Conservation (phyloP, 495 filamentous ascomycete species). For the Polyplosphaeria fusca region DNA sequence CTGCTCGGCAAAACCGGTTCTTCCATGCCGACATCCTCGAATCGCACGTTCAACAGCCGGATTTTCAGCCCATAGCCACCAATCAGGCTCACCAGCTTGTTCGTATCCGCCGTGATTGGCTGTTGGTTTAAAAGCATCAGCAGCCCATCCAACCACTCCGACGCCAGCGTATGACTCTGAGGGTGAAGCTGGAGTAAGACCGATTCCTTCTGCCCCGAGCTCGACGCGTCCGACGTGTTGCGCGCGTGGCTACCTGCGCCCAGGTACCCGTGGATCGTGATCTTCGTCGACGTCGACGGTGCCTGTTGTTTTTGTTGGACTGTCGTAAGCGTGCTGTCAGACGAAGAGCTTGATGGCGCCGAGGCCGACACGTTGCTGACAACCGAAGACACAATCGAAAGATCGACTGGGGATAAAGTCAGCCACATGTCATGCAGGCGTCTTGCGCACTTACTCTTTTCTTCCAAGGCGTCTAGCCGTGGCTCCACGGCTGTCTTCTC, state of each 20-base stretch:
- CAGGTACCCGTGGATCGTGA: slow-evolving; percentile 80
- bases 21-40: slow-evolving; percentile 59
- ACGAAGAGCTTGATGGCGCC: slow-evolving; percentile 49
- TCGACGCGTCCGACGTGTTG: slow-evolving; percentile 34
- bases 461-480: slow-evolving; percentile 65
- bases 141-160: slow-evolving; percentile 95
- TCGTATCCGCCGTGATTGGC: slow-evolving; percentile 94
- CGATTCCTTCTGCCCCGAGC: slow-evolving; percentile 47
- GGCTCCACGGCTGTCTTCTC: slow-evolving; percentile 61
- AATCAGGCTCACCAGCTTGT: slow-evolving; percentile 78
- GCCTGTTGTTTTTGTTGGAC: slow-evolving; percentile 34
- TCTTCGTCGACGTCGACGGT: slow-evolving; percentile 64
- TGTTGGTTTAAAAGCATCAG: slow-evolving; percentile 93
- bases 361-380: slow-evolving; percentile 85
- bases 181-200: slow-evolving; percentile 80
- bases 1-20: slow-evolving; percentile 52
- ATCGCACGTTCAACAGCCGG: slow-evolving; percentile 82
- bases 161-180: slow-evolving; percentile 73
- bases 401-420: slow-evolving; percentile 58
- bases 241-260: slow-evolving; percentile 28
- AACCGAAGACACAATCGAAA: slow-evolving; percentile 85
- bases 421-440: slow-evolving; percentile 8
- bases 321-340: slow-evolving; percentile 38
- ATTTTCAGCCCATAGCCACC: slow-evolving; percentile 91
- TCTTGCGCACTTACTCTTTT: slow-evolving; percentile 60